Percentiles rank a stretch among this genome's conserved stretches.
Evolutionary conservation across 345 rosid genomes (phyloP).

Genomic region (Citrus medica): DNA sequence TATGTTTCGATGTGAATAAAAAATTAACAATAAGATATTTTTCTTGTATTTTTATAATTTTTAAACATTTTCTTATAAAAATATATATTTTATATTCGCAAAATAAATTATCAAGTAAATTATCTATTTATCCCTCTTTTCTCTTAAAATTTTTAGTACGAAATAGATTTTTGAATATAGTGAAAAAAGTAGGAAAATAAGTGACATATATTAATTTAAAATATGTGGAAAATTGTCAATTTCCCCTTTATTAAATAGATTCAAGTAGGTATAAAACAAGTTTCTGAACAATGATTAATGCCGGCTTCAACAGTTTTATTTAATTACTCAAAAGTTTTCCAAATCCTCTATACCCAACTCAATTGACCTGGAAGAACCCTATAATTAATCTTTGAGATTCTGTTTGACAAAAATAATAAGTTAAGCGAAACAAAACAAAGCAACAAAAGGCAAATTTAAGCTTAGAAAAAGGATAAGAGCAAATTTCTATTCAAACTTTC

Average conservation of each 20-base stretch:
- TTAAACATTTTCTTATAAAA: too few species aligned
- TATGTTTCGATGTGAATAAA: too few species aligned
- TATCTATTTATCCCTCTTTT: too few species aligned
- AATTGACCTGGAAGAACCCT: background rate
- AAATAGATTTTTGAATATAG: too few species aligned
- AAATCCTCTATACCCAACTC: background rate
- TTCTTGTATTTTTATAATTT: too few species aligned
- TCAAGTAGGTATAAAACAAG: background rate
- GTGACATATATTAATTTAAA: too few species aligned
- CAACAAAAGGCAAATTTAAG: background rate
- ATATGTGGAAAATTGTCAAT: too few species aligned
- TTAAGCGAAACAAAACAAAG: background rate
- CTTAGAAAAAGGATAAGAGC: background rate
- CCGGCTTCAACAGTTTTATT: background rate
- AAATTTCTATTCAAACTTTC: background rate
- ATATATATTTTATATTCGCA: too few species aligned
- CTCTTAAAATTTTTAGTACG: too few species aligned
- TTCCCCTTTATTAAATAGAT: background rate
- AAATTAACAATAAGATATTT: too few species aligned
- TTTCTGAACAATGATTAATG: background rate
- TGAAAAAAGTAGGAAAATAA: too few species aligned
- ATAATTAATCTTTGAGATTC: background rate
- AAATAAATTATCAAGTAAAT: too few species aligned
- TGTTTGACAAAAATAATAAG: background rate
- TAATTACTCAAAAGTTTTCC: background rate